Evolutionary conservation across 345 rosid species (phyloP).

Genomic region (Moricandia moricandioides): DNA sequence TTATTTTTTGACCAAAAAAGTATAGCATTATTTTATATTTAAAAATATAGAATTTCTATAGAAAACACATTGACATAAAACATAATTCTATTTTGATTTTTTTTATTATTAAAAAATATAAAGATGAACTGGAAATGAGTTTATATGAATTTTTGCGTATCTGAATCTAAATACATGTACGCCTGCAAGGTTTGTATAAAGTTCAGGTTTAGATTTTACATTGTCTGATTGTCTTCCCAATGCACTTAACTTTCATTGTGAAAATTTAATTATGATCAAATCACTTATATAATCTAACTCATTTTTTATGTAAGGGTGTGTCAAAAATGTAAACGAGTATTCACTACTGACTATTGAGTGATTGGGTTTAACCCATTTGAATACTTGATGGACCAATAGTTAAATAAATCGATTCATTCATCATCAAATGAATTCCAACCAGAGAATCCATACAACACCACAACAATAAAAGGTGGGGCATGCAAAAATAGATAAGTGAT

Average conservation of each 20-base stretch:
- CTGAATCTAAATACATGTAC: no score
- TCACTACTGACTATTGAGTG: not conserved
- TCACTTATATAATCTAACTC: not conserved
- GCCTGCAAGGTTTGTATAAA: not conserved
- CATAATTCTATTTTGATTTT: no score
- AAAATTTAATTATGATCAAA: not conserved
- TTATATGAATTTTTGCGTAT: not conserved
- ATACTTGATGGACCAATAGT: no score
- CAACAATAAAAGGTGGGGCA: conserved; percentile 7
- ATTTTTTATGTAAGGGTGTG: not conserved
- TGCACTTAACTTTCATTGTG: not conserved
- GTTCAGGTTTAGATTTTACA: not conserved
- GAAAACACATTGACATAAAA: no score
- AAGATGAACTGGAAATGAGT: no score
- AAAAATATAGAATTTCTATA: no score
- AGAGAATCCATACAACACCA: no score
- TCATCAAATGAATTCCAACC: no score
- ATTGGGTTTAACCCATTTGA: not conserved
- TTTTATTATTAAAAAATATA: no score
- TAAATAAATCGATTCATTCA: no score
- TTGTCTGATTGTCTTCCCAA: not conserved
- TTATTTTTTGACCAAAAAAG: no score
- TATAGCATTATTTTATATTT: no score
- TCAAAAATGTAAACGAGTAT: not conserved
- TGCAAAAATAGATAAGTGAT: conserved; percentile 17